These are phyloP conservation scores for Trichoderma simmonsii DNA, from an alignment of 2,329 filamentous ascomycete genomes.

Conservation along the genomic window DNA sequence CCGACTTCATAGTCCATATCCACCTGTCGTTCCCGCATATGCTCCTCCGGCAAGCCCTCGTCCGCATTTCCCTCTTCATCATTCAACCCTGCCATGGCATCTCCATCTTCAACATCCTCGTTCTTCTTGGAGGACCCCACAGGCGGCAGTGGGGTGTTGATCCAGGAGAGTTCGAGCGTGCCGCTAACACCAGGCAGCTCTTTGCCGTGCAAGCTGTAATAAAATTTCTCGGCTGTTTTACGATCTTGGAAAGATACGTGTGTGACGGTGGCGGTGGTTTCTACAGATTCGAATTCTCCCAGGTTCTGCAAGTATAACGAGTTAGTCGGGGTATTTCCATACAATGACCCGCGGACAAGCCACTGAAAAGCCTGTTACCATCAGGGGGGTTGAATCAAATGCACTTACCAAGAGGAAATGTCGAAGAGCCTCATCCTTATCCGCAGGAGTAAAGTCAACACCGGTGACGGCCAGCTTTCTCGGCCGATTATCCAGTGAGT, in stretches of 20 bases:
- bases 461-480: slow-evolving; percentile 64
- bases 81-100: slow-evolving; percentile 27
- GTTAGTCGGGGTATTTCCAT: neutral
- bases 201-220: slow-evolving; percentile 54
- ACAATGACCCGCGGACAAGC: neutral
- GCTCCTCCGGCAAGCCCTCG: slow-evolving; percentile 15
- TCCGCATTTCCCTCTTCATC: slow-evolving; percentile 22
- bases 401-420: slow-evolving; percentile 65
- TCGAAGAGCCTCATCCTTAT: slow-evolving; percentile 65
- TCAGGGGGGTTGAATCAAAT: slow-evolving; percentile 8
- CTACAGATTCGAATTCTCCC: slow-evolving; percentile 60
- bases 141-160: slow-evolving; percentile 31
- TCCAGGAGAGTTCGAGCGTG: slow-evolving; percentile 65
- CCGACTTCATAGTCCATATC: slow-evolving; percentile 55
- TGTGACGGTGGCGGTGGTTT: slow-evolving; percentile 45
- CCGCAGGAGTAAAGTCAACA: slow-evolving; percentile 58
- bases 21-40: slow-evolving; percentile 32
- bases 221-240: slow-evolving; percentile 68
- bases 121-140: slow-evolving; percentile 21
- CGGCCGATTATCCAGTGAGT: slow-evolving; percentile 73
- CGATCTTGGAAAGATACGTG: slow-evolving; percentile 64
- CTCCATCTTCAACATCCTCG: slow-evolving; percentile 20
- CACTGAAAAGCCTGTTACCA: neutral
- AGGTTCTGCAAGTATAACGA: slow-evolving; percentile 44
- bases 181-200: slow-evolving; percentile 61